Evolutionary conservation across 2,329 filamentous ascomycete species (phyloP).

Genomic region (Ophiostoma pallidulum): DNA sequence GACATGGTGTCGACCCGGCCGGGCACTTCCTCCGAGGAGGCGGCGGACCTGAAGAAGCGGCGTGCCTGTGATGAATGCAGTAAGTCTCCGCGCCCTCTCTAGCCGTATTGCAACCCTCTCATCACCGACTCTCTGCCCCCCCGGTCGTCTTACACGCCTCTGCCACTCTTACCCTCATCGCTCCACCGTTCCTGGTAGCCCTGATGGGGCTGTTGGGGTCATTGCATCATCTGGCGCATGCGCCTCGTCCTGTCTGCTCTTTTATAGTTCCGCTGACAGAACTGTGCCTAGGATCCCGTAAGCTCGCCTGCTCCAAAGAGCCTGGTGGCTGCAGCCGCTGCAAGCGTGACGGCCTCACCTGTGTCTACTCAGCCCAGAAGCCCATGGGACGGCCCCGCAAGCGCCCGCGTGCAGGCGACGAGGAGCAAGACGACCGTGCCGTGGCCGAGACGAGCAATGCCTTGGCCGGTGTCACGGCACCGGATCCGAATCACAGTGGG

Average conservation of each 20-base stretch:
- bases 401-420: constrained; percentile 31
- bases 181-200: no score
- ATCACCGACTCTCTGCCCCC: no score
- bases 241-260: no score
- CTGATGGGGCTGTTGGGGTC: no score
- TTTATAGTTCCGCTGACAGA: not conserved
- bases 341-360: constrained; percentile 44
- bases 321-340: constrained; percentile 50
- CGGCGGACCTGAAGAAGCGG: constrained; percentile 33
- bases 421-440: not conserved
- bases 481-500: no score
- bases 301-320: constrained; percentile 57
- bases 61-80: constrained; percentile 60
- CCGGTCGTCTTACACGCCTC: no score
- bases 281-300: constrained; percentile 53
- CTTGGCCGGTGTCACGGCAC: no score
- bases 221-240: no score
- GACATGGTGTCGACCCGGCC: not conserved
- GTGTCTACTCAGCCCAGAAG: constrained; percentile 56
- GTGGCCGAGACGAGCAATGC: not conserved
- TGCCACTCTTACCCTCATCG: no score
- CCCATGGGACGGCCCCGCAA: constrained; percentile 58
- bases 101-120: no score
- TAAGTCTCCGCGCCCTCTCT: constrained; percentile 29
- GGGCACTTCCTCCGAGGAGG: not conserved